Conservation (phyloP, 192 early-diverging fungal species). For the Paraglomus brasilianum region DNA sequence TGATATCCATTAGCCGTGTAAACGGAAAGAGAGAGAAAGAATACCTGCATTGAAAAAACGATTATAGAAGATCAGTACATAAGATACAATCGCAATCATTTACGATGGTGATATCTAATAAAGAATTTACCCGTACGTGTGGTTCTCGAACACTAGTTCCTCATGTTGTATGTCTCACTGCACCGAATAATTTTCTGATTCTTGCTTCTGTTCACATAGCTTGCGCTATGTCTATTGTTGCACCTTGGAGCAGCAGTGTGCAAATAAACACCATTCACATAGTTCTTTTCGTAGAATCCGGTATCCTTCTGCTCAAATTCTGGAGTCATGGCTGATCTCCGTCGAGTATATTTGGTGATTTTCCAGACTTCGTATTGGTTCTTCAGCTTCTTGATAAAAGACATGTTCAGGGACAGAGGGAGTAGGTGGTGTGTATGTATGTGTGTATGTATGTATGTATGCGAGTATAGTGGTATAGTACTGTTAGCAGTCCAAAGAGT, state of each 20-base stretch:
- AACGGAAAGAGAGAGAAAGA: too few species aligned
- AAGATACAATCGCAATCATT: too few species aligned
- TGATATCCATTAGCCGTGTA: too few species aligned
- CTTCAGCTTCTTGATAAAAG: conserved; percentile 47
- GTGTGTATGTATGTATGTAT: background rate
- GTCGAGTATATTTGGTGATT: conserved; percentile 47
- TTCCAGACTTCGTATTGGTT: conserved; percentile 52
- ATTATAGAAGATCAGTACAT: too few species aligned
- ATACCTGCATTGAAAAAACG: too few species aligned
- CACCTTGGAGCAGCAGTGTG: conserved; percentile 21
- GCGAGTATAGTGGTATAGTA: background rate
- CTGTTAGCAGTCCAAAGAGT: too few species aligned
- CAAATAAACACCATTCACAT: conserved; percentile 45
- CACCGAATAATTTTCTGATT: conserved; percentile 5
- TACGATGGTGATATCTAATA: too few species aligned
- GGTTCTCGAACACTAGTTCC: too few species aligned
- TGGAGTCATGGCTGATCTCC: conserved; percentile 42
- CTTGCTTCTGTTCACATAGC: background rate
- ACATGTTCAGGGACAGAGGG: conserved; percentile 31
- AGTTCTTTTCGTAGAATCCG: conserved; percentile 44
- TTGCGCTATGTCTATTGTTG: background rate
- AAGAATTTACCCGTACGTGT: too few species aligned
- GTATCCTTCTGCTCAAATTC: conserved; percentile 48
- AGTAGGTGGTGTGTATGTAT: background rate
- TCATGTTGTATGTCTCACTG: conserved; percentile 26